Percentiles rank a stretch among this genome's conserved stretches.
Conservation (phyloP, 257 asterid species). For the Salvia miltiorrhiza region DNA sequence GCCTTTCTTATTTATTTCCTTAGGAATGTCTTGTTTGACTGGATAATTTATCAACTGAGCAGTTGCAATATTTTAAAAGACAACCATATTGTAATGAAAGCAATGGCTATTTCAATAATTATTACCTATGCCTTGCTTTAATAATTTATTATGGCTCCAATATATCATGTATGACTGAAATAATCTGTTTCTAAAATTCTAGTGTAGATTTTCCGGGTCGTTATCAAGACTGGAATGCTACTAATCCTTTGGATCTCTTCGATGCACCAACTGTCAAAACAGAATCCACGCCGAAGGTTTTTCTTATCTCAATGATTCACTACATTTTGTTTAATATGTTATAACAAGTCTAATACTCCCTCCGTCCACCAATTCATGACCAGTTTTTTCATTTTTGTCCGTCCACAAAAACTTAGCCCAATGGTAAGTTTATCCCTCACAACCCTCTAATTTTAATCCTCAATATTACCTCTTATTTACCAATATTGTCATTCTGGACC, state of each 20-base stretch:
- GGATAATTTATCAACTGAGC: slow-evolving; percentile 14
- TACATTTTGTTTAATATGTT: neutral
- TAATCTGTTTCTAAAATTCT: slow-evolving; percentile 33
- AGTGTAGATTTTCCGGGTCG: slow-evolving; percentile 85
- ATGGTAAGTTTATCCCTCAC: no score
- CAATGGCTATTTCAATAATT: neutral
- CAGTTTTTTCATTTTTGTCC: no score
- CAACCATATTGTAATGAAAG: neutral
- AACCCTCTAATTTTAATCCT: no score
- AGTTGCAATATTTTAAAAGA: neutral
- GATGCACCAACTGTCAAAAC: slow-evolving; percentile 72
- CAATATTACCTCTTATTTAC: no score
- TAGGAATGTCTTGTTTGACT: neutral
- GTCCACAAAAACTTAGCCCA: no score
- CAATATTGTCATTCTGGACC: no score
- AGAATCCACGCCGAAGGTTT: slow-evolving; percentile 77
- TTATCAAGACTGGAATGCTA: slow-evolving; percentile 82
- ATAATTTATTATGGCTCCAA: neutral
- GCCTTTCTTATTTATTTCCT: neutral
- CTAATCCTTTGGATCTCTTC: slow-evolving; percentile 81
- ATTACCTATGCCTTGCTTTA: slow-evolving; percentile 15
- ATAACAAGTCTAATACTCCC: no score
- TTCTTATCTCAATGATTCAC: neutral
- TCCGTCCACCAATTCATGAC: no score
- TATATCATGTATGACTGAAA: slow-evolving; percentile 12